These are phyloP conservation scores for Amanita rimosa DNA, from an alignment of 768 basidiomycete genomes.

Conservation along the genomic window DNA sequence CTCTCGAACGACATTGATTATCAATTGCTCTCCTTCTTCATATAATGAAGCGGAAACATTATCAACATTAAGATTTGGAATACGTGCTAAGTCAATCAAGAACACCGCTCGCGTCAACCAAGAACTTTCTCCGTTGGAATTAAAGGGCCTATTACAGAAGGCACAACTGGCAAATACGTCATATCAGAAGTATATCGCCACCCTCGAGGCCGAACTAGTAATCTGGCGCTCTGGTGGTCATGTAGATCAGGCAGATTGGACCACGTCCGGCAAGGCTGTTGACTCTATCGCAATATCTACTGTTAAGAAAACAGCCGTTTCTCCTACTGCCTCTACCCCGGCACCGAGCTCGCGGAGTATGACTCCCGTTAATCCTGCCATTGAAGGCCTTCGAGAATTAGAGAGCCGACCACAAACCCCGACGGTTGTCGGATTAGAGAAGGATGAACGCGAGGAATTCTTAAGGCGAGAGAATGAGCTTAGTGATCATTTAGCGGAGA, in stretches of 20 bases:
- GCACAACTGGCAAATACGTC: slow-evolving; percentile 78
- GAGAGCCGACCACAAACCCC: slow-evolving; percentile 91
- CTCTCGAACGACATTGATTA: slow-evolving; percentile 93
- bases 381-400: slow-evolving; percentile 65
- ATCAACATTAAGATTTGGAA: slow-evolving; percentile 96
- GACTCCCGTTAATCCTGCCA: slow-evolving; percentile 64
- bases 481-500: slow-evolving; percentile 86
- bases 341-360: slow-evolving; percentile 39
- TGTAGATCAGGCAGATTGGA: slow-evolving; percentile 82
- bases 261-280: slow-evolving; percentile 50
- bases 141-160: slow-evolving; percentile 86
- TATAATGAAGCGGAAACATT: slow-evolving; percentile 97
- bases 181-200: slow-evolving; percentile 77
- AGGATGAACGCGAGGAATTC: slow-evolving; percentile 97
- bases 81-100: slow-evolving; percentile 99
- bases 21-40: slow-evolving; percentile 96
- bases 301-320: slow-evolving; percentile 55
- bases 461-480: slow-evolving; percentile 93
- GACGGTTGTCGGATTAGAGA: slow-evolving; percentile 77
- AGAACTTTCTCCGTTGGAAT: slow-evolving; percentile 90
- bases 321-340: slow-evolving; percentile 48
- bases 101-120: slow-evolving; percentile 98
- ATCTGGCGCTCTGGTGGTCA: slow-evolving; percentile 82
- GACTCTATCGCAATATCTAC: slow-evolving; percentile 38
- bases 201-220: slow-evolving; percentile 84